Conservation (phyloP, 2,329 filamentous ascomycete species). For the Paecilomyces dactylethromorphus region DNA sequence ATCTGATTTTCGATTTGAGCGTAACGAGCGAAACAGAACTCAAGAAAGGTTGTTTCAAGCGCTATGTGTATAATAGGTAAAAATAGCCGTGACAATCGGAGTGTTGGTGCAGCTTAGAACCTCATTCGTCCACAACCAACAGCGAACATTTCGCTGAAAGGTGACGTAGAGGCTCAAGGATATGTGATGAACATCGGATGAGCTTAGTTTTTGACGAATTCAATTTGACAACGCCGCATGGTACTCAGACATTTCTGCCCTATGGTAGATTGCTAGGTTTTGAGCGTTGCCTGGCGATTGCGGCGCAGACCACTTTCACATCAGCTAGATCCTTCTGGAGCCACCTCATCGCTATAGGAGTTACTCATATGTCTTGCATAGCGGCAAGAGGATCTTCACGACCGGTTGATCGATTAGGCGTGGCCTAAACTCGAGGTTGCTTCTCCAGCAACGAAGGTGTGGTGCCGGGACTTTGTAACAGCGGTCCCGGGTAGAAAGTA, state of each 20-base stretch:
- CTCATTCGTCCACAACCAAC: neutral
- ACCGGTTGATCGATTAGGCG: neutral
- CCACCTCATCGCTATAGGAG: neutral
- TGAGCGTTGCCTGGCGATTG: neutral
- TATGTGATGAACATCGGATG: neutral
- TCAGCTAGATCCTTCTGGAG: neutral
- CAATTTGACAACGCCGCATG: neutral
- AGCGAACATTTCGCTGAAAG: neutral
- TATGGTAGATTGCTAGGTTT: neutral
- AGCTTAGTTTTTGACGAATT: neutral
- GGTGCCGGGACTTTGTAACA: neutral
- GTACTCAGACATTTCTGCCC: neutral
- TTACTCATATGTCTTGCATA: neutral
- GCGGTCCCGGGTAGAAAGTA: neutral
- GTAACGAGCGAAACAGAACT: neutral
- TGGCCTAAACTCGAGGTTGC: neutral
- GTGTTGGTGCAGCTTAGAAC: neutral
- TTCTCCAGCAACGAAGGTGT: neutral
- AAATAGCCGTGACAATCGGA: neutral
- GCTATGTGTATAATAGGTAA: neutral
- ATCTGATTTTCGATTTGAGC: neutral
- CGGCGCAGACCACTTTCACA: neutral
- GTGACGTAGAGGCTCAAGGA: neutral
- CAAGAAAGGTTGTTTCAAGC: neutral
- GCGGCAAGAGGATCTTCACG: neutral